Percentiles rank a stretch among this genome's conserved stretches.
These are phyloP conservation scores for Raphanus hybrid DNA, from an alignment of 441 rosid genomes.

Conservation along the genomic window DNA sequence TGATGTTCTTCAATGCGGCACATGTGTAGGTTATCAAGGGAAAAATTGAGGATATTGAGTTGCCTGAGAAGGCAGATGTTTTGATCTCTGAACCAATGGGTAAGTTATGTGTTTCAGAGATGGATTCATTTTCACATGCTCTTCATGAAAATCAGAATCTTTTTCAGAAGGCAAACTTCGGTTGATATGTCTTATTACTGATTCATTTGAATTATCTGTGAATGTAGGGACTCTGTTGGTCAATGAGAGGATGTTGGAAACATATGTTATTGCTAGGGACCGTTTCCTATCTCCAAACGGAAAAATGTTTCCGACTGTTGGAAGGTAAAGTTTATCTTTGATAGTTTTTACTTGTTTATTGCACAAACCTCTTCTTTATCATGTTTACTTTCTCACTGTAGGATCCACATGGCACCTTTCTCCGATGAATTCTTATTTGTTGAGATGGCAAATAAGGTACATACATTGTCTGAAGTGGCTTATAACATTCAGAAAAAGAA, in stretches of 20 bases:
- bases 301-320: slow-evolving; percentile 91
- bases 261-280: slow-evolving; percentile 97
- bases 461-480: slow-evolving; percentile 6
- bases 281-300: slow-evolving; percentile 81
- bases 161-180: not conserved
- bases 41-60: slow-evolving; percentile 90
- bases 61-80: slow-evolving; percentile 96
- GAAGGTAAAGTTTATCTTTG: slow-evolving; percentile 61
- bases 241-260: slow-evolving; percentile 95
- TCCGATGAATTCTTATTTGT: slow-evolving; percentile 89
- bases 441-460: slow-evolving; percentile 98
- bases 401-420: slow-evolving; percentile 99
- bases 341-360: not conserved
- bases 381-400: slow-evolving; percentile 45
- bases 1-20: slow-evolving; percentile 22
- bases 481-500: slow-evolving; percentile 3
- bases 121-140: slow-evolving; percentile 12
- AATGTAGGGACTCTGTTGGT: slow-evolving; percentile 81
- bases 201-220: not conserved
- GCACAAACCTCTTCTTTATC: slow-evolving; percentile 15
- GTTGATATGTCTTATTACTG: not conserved
- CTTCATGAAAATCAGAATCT: slow-evolving; percentile 26
- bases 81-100: slow-evolving; percentile 99
- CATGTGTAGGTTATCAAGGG: slow-evolving; percentile 82
- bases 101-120: slow-evolving; percentile 38